phyloP scores from a whole-genome alignment of 2,329 filamentous ascomycete species.

The Colletotrichum musicola region DNA sequence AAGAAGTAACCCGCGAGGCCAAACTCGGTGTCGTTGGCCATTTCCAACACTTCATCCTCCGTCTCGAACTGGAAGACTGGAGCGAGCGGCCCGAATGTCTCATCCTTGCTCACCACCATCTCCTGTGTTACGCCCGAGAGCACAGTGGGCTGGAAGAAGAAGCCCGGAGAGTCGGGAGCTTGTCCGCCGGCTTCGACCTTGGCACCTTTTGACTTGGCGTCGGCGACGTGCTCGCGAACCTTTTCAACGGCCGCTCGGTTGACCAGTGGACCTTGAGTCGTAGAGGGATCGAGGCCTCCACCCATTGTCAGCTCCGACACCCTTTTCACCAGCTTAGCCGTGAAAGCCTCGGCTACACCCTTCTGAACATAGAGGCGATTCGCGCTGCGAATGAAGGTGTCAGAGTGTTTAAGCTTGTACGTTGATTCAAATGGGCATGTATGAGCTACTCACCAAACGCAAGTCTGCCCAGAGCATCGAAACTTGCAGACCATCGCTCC shows the following conservation, averaged over 20 bases:
- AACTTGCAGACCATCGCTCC: slow-evolving; percentile 79
- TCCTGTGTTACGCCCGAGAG: slow-evolving; percentile 74
- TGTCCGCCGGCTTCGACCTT: slow-evolving; percentile 71
- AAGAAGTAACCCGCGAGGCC: slow-evolving; percentile 81
- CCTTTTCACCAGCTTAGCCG: slow-evolving; percentile 62
- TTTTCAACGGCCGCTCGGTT: slow-evolving; percentile 74
- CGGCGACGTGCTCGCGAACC: slow-evolving; percentile 71
- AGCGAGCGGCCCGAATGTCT: slow-evolving; percentile 80
- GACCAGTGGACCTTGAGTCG: slow-evolving; percentile 73
- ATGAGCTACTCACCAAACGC: slow-evolving; percentile 56
- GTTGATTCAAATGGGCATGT: neutral
- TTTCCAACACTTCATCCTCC: slow-evolving; percentile 75
- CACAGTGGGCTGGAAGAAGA: slow-evolving; percentile 79
- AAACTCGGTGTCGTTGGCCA: slow-evolving; percentile 76
- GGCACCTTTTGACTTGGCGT: slow-evolving; percentile 71
- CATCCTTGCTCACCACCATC: slow-evolving; percentile 76
- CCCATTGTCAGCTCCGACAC: slow-evolving; percentile 70
- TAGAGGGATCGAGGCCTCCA: slow-evolving; percentile 64
- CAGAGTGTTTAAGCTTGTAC: too few relatives aligned
- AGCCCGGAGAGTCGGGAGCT: slow-evolving; percentile 66
- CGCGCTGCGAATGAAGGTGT: slow-evolving; percentile 50
- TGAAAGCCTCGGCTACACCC: slow-evolving; percentile 70
- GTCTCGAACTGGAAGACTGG: slow-evolving; percentile 77
- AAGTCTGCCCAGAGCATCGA: slow-evolving; percentile 79
- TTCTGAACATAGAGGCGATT: slow-evolving; percentile 68